Evolutionary conservation across 768 basidiomycete genomes (phyloP), one percentile per base, ranked within the genome.

Genomic region (Boletales sp.): DNA sequence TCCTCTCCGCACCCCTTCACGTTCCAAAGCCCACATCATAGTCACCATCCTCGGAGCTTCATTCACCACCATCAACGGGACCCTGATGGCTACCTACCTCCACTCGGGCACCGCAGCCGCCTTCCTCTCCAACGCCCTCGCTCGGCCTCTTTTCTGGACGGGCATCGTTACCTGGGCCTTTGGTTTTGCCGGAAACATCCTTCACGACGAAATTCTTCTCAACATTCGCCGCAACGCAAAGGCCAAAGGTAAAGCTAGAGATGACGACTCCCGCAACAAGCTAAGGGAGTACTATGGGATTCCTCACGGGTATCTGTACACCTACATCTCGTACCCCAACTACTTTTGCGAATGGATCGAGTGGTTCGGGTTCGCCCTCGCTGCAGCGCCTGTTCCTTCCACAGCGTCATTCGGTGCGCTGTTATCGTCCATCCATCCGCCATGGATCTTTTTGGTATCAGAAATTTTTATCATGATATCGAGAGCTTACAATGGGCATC

Each of bases 341-440:
- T 98, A 97, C 71, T 71, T 92, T 17, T 92, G 86, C 69, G 95
- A 97, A 65, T 98, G 95, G 95, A 51, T 87, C 48, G 95, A 98
- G 69, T 98, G 94, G 94, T 56, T 82, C 10, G 92, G 89, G 8
- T 97, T 86, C 66, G 87, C 90, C 2, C 65, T 97, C 35, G 88
- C 90, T 7, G 80, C 89, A 4, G 71, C 80, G 6, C 81, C 84
- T 1, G 8, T 75, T 1, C 80, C 77, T 17, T 47, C 41, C 51
- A 17, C 45, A 61, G 51, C 61, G 40, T 62, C 71, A 8, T 42
- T 57, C 5, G 74, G 77, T 37, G 66, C 70, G 0, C 75, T 77
- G 12, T 64, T 71, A 35, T 66, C 80, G 13, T 73, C 81, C 1
- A 38, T 57, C n/a, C 68, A 69, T 8, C 90, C 94, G 0, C 89